Evolutionary conservation across 1,284 basidiomycete genomes (phyloP).

Genomic region (Blastosporella zonata): DNA sequence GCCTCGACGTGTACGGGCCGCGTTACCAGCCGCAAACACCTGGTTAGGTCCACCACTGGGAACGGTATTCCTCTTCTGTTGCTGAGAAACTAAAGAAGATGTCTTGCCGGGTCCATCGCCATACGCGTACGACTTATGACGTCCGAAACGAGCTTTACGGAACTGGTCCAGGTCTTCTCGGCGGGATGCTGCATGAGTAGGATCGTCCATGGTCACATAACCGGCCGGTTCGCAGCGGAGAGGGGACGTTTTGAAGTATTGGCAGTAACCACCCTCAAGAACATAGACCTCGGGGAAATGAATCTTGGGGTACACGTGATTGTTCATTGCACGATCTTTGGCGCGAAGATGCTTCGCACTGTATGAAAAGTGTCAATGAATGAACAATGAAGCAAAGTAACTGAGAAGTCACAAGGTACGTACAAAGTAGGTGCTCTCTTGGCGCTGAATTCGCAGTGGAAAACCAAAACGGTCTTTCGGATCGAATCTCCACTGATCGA

Average conservation of each 20-base stretch:
- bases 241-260: conserved; percentile 73
- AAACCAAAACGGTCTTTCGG: conserved; percentile 85
- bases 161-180: conserved; percentile 89
- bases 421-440: conserved; percentile 96
- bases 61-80: conserved; percentile 60
- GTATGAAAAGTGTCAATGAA: conserved; percentile 16
- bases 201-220: conserved; percentile 96
- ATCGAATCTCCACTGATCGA: conserved; percentile 77
- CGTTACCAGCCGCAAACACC: conserved; percentile 66
- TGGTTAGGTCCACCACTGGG: conserved; percentile 47
- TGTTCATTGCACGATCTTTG: conserved; percentile 86
- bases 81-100: conserved; percentile 34
- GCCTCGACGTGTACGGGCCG: conserved; percentile 56
- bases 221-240: conserved; percentile 75
- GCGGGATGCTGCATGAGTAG: conserved; percentile 74
- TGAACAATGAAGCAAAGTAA: conserved; percentile 2
- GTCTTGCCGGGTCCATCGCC: conserved; percentile 57
- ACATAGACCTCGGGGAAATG: conserved; percentile 98
- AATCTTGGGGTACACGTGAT: conserved; percentile 86
- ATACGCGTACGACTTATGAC: conserved; percentile 87
- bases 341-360: conserved; percentile 92
- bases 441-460: conserved; percentile 97
- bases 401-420: conserved; percentile 30
- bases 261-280: conserved; percentile 92
- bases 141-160: conserved; percentile 81